Evolutionary conservation across 2,329 filamentous ascomycete genomes (phyloP), one percentile per base, ranked within the genome.

Genomic region (Whalleya microplaca): DNA sequence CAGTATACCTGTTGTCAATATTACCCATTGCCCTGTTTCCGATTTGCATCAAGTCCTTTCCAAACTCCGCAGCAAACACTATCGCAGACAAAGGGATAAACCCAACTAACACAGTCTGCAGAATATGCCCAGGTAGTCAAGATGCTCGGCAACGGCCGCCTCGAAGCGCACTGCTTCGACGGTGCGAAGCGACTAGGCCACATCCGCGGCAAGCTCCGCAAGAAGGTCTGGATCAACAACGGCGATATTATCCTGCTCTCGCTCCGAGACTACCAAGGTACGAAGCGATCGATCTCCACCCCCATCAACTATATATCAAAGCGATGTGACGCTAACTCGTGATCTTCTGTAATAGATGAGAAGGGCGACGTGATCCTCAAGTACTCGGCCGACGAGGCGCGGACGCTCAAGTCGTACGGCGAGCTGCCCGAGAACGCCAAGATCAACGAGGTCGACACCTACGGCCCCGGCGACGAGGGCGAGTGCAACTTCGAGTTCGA

Each of bases 201-300:
- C 75, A 92, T 91, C 70, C 92, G 94, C 64, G 94, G 94, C 80
- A 98, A 99, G 80, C 90, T 99, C 71, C 88, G 95, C 72, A 99
- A 99, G 86, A 99, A 99, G 86, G 95, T 98, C 77, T 97, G 92
- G 92, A 97, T 97, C 84, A 97, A 96, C 84, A 92, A 96, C 81
- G 92, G 92, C 73, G 92, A 96, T 75, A 96, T 96, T 75, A 93
- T 94, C 75, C 85, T 94, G 45, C 82, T 94, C 60, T 93, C 89
- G 37, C 88, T 96, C 60, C 90, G 92, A 68, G 92, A 96, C 76
- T 96, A 96, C 80, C 92, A 96, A 75, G 32, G 32, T 37, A 37
- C 32, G 32, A 37, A 3, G 14, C 32, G 32, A 14, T 12, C 32
- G 6, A 91, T 95, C 78, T 43, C 19, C 42, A 10, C 42, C 42